Evolutionary conservation across 139 green algal genomes (phyloP).

Genomic region (Micractinium conductrix): DNA sequence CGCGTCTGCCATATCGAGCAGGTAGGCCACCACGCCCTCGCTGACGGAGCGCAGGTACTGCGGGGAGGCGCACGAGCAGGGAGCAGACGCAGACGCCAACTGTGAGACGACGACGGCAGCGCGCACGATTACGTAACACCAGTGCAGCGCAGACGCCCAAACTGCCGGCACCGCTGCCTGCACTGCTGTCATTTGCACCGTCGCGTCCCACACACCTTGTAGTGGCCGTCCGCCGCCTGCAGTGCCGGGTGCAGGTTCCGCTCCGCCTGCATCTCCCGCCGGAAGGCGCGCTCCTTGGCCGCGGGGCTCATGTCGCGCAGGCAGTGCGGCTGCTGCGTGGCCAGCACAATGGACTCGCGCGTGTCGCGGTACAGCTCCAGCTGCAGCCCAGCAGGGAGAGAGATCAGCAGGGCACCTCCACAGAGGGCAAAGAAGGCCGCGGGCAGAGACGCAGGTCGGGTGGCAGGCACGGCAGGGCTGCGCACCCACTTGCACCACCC

Average conservation of each 20-base stretch:
- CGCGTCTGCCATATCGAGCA: constrained; percentile 59
- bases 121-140: too few species aligned
- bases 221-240: constrained; percentile 59
- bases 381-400: constrained; percentile 7
- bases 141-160: too few species aligned
- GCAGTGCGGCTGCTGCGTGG: constrained; percentile 29
- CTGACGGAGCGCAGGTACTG: constrained; percentile 60
- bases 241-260: constrained; percentile 76
- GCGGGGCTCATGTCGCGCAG: constrained; percentile 45
- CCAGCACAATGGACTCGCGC: constrained; percentile 49
- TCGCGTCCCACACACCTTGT: too few species aligned
- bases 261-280: constrained; percentile 66
- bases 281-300: constrained; percentile 59
- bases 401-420: not conserved
- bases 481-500: too few species aligned
- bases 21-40: constrained; percentile 56
- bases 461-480: not conserved
- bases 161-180: too few species aligned
- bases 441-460: not conserved
- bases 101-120: too few species aligned
- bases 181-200: too few species aligned
- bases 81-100: not conserved
- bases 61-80: not conserved
- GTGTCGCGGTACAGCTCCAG: constrained; percentile 68
- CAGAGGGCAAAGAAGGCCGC: not conserved